These are phyloP conservation scores for Claviceps digitariae DNA, from an alignment of 2,329 filamentous ascomycete species.

Conservation along the genomic window DNA sequence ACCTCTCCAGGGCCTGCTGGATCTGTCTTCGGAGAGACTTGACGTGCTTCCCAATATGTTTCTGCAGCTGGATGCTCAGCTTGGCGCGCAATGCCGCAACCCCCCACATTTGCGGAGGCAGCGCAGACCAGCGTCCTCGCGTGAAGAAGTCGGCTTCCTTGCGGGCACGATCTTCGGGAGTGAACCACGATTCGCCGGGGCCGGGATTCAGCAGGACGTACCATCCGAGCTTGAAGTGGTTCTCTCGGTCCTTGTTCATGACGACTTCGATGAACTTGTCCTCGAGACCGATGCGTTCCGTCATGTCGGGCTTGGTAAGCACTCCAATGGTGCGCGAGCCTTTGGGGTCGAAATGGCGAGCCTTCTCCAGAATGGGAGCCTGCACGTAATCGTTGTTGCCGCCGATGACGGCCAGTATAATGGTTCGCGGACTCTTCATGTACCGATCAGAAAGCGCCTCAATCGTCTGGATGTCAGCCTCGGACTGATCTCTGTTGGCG, in stretches of 20 bases:
- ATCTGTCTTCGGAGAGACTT: slow-evolving; percentile 36
- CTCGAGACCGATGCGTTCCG: slow-evolving; percentile 37
- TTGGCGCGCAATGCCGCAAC: slow-evolving; percentile 32
- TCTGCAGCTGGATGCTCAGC: slow-evolving; percentile 35
- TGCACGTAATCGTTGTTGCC: slow-evolving; percentile 43
- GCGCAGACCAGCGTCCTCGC: slow-evolving; percentile 32
- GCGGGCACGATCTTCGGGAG: slow-evolving; percentile 25
- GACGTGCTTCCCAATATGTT: slow-evolving; percentile 38
- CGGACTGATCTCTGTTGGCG: slow-evolving; percentile 38
- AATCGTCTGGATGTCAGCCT: slow-evolving; percentile 38
- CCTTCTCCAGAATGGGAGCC: slow-evolving; percentile 36
- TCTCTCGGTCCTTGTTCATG: slow-evolving; percentile 34
- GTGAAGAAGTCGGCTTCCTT: slow-evolving; percentile 36
- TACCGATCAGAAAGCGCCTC: slow-evolving; percentile 37
- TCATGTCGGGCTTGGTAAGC: slow-evolving; percentile 39
- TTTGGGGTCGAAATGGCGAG: slow-evolving; percentile 34
- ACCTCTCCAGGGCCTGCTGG: slow-evolving; percentile 34
- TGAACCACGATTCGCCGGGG: slow-evolving; percentile 30
- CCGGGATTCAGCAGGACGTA: slow-evolving; percentile 38
- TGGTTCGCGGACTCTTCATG: slow-evolving; percentile 41
- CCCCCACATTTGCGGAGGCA: slow-evolving; percentile 35
- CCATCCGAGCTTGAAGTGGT: slow-evolving; percentile 38
- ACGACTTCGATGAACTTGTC: slow-evolving; percentile 41
- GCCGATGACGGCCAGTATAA: slow-evolving; percentile 41
- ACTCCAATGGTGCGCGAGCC: slow-evolving; percentile 37